Base-by-base conservation (phyloP, 192 early-diverging fungal species). In the Coemansia aciculifera region DNA sequence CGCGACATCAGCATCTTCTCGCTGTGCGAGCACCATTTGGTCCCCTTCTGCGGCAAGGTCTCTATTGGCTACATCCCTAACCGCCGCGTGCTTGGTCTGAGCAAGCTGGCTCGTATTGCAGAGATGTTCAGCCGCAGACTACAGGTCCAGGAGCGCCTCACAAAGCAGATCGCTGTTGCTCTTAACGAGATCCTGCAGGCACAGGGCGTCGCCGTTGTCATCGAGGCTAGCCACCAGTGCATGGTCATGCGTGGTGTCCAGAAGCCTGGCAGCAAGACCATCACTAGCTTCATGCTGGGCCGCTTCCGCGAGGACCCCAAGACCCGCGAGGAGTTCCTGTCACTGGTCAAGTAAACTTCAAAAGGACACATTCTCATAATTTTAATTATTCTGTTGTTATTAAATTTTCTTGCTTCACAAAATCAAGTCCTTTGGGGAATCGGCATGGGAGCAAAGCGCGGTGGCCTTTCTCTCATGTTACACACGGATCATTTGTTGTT, bases 211-310 rank as follows among this genome's bases (percentile, higher is more conserved):
- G 98, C 98, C 15, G 96, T 98, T 27, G 92, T 95, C 42, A 95
- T 99, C 85, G 95, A 99, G 82, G 93, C 95, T 64, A 79, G 91
- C 69, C 96, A 98, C 77, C 90, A 94, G 75, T 98, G 96, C 84
- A 98, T 98, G 96, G 91, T 93, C 23, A 96, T 96, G 96, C 88
- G 96, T 17, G 96, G 96, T 17, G 96, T 97, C 21, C 90, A 98
- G 73, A 99, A 99, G 85, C 93, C 96, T 5, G 94, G 96, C n/a
- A 92, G 90, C 71, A 86, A 85, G 63, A 99, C 98, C 21, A 89
- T 97, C 29, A 99, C 98, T 21, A 91, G 89, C 63, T 95, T 90
- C 66, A 99, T 98, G 94, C 84, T 98, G 59, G 98, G 98, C 61
- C 86, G 87, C 37, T 99, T 99, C 85, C 83, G 95, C 43, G 85